Conservation (phyloP, 1,284 basidiomycete species). For the Leccinum fuscescens region DNA sequence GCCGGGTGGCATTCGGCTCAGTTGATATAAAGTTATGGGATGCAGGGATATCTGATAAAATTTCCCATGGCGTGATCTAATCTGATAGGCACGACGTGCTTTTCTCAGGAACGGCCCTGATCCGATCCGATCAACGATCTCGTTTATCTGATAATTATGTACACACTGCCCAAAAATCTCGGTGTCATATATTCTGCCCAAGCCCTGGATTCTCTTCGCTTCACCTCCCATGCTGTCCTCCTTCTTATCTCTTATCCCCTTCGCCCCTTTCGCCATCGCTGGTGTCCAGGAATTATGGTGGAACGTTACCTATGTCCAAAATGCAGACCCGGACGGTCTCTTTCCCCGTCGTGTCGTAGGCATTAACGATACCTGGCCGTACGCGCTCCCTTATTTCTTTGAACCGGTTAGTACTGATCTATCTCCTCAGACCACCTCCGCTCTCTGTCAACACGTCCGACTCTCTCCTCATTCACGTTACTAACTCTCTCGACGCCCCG, state of each 20-base stretch:
- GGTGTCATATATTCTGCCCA: neutral
- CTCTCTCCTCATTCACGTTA: constrained; percentile 71
- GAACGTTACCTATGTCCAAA: constrained; percentile 73
- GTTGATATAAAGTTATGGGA: neutral
- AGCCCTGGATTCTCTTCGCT: neutral
- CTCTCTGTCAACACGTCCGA: constrained; percentile 73
- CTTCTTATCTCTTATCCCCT: constrained; percentile 21
- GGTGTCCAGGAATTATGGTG: constrained; percentile 74
- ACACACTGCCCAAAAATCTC: neutral
- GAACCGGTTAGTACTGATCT: neutral
- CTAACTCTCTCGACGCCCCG: constrained; percentile 65
- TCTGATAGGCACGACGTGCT: constrained; percentile 8
- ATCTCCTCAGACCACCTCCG: constrained; percentile 65
- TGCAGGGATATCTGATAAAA: constrained; percentile 24
- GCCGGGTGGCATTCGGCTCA: neutral
- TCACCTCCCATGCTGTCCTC: constrained; percentile 5
- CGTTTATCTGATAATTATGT: constrained; percentile 10
- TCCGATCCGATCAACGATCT: neutral
- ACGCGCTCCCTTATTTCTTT: constrained; percentile 33
- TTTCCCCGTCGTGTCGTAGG: constrained; percentile 76
- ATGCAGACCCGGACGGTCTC: constrained; percentile 76
- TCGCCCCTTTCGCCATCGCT: constrained; percentile 44
- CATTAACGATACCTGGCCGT: constrained; percentile 92
- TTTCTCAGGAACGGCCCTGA: neutral
- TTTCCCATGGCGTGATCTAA: constrained; percentile 1